Conservation (phyloP, 208 protist species). For the Naegleria gruberi region DNA sequence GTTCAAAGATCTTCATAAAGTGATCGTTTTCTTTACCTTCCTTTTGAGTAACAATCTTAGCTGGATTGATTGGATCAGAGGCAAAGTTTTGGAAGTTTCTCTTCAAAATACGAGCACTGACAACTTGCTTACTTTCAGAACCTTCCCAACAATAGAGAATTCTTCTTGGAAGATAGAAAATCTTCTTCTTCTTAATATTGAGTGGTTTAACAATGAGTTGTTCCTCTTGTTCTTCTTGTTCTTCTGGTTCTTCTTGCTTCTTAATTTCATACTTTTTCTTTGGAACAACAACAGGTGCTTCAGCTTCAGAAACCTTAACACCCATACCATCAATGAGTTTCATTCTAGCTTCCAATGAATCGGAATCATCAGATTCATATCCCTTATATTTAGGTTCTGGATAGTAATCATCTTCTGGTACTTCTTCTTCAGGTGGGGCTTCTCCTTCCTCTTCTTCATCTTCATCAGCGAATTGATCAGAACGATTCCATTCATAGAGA, state of each 20-base stretch:
- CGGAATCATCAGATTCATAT: background rate
- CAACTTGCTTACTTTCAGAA: background rate
- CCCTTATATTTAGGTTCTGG: background rate
- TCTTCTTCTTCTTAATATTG: background rate
- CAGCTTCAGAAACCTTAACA: background rate
- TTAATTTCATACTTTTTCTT: background rate
- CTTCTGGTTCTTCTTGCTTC: background rate
- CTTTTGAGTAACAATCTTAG: background rate
- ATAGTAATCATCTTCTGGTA: background rate
- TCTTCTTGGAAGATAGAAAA: background rate
- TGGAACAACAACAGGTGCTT: background rate
- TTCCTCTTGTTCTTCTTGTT: background rate
- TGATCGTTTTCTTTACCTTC: slow-evolving; percentile 1
- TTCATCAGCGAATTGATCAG: background rate
- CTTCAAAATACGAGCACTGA: background rate
- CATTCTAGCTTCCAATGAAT: background rate
- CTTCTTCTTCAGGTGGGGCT: background rate
- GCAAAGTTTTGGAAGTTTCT: background rate
- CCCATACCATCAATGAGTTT: background rate
- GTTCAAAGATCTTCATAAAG: slow-evolving; percentile 14
- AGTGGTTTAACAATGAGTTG: background rate
- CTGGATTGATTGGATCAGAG: slow-evolving; percentile 9
- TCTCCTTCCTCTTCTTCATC: background rate
- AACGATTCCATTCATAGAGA: background rate
- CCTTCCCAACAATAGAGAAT: slow-evolving; percentile 20